Base-by-base conservation (phyloP, 495 filamentous ascomycete species). In the Penicillium ucsense region DNA sequence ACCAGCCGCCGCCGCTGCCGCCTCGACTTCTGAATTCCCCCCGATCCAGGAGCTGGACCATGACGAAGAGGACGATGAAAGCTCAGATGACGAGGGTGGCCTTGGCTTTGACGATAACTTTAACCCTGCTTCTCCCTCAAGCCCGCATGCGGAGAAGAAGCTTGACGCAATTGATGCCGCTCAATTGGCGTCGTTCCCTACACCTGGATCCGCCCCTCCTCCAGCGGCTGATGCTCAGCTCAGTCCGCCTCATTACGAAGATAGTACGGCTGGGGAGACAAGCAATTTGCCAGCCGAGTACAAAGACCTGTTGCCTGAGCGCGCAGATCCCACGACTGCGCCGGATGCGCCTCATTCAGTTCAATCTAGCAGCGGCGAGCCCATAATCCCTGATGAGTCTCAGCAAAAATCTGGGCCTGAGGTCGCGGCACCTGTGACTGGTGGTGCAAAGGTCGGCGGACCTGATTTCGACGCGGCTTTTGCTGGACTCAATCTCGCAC, bases 41-140 rank as follows among this genome's bases (percentile, higher is more conserved):
- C 92, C 92, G 2, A 95, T 97, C 48, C 83, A 82, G 35, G 90
- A 95, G 56, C 61, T 95, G 33, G 82, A 83, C 38, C 74, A 84
- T 42, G 87, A 92, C 50, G 88, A 91, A 9, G 79, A 77, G 31
- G 81, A 66, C 11, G 83, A 74, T 47, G 88, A 90, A 33, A 88
- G 84, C 48, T 67, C 71, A 0, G 88, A 83, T n/a, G 83, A 77
- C 53, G 87, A 86, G 36, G 82, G 73, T 38, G 54, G 55, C n/a
- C 41, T 70, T 53, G 86, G 90, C 0, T 98, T 97, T 58, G 90
- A 90, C 47, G 91, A 98, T 60, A 83, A 95, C 56, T 96, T 97
- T 56, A 82, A 86, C 3, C 79, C 86, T 39, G 75, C 75, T 11
- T 85, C 82, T 28, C 84, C 88, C 0, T 29, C 47, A 8, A 41